These are phyloP conservation scores for Pseudocercospora fuligena DNA, from an alignment of 2,329 filamentous ascomycete species.

Conservation along the genomic window DNA sequence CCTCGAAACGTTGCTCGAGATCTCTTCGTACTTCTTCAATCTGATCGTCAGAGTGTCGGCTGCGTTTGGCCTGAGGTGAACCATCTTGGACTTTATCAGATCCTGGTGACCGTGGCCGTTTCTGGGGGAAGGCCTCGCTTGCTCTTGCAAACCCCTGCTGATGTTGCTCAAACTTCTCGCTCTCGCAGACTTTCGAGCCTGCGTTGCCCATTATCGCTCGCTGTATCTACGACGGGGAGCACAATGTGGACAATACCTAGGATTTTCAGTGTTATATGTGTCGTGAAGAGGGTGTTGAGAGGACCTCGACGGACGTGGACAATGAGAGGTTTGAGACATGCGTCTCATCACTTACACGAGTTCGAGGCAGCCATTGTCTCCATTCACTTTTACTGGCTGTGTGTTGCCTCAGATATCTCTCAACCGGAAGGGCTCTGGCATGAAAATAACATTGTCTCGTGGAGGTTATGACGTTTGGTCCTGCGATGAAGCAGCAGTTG, in stretches of 20 bases:
- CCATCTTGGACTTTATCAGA: not conserved
- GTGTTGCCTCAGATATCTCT: not conserved
- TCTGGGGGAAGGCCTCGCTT: not conserved
- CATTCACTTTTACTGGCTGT: slow-evolving; percentile 2
- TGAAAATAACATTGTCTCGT: not conserved
- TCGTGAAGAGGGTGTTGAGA: not conserved
- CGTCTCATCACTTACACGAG: not conserved
- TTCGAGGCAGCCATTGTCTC: slow-evolving; percentile 1
- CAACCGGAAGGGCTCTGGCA: not conserved
- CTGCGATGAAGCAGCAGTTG: not conserved
- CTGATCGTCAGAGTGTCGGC: not conserved
- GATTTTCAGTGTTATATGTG: not conserved
- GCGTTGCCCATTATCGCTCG: not conserved
- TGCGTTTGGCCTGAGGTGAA: not conserved
- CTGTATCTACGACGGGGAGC: not conserved
- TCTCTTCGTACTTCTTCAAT: not conserved
- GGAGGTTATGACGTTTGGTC: not conserved
- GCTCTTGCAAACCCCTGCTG: not conserved
- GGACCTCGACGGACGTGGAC: not conserved
- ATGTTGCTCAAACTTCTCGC: not conserved
- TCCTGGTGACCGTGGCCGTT: not conserved
- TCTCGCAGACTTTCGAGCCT: not conserved
- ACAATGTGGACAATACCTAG: not conserved
- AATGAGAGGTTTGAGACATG: not conserved
- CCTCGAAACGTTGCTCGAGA: not conserved